phyloP scores from a whole-genome alignment of 2,329 filamentous ascomycete genomes.

The Neonectria magnoliae region DNA sequence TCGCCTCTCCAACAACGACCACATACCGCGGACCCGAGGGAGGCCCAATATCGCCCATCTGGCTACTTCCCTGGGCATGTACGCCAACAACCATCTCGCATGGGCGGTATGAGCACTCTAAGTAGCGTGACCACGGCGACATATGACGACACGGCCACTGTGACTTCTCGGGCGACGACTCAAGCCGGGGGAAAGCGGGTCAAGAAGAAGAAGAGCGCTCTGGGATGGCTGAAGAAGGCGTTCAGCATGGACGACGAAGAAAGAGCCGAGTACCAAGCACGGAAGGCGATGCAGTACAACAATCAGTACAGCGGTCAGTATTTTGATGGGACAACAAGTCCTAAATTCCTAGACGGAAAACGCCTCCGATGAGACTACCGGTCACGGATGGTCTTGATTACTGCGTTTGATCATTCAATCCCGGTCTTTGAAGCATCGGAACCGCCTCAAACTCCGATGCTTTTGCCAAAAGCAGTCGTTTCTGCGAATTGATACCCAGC shows the following conservation, averaged over 20 bases:
- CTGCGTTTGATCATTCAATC: too few species aligned
- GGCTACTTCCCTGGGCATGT: conserved; percentile 51
- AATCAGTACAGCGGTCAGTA: conserved; percentile 62
- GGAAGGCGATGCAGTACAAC: conserved; percentile 56
- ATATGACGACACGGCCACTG: conserved; percentile 49
- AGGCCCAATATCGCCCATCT: conserved; percentile 44
- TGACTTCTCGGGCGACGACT: conserved; percentile 40
- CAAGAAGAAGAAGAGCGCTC: conserved; percentile 74
- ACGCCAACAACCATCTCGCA: conserved; percentile 62
- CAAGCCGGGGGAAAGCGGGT: conserved; percentile 53
- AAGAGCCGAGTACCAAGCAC: conserved; percentile 66
- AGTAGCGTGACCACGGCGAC: conserved; percentile 64
- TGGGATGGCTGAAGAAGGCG: conserved; percentile 75
- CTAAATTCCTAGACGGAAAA: conserved; percentile 66
- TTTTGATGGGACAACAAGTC: conserved; percentile 58
- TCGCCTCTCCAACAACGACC: conserved; percentile 70
- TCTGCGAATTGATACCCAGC: conserved; percentile 43
- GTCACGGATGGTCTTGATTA: not conserved
- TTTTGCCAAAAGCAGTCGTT: conserved; percentile 28
- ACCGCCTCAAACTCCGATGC: not conserved
- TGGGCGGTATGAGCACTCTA: conserved; percentile 66
- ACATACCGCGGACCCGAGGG: conserved; percentile 58
- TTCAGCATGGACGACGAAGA: conserved; percentile 74
- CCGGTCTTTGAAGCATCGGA: conserved; percentile 5
- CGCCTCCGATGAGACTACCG: conserved; percentile 49